Evolutionary conservation across 1,139 yeast species (phyloP).

Genomic region (Saccharomyces hybrid): DNA sequence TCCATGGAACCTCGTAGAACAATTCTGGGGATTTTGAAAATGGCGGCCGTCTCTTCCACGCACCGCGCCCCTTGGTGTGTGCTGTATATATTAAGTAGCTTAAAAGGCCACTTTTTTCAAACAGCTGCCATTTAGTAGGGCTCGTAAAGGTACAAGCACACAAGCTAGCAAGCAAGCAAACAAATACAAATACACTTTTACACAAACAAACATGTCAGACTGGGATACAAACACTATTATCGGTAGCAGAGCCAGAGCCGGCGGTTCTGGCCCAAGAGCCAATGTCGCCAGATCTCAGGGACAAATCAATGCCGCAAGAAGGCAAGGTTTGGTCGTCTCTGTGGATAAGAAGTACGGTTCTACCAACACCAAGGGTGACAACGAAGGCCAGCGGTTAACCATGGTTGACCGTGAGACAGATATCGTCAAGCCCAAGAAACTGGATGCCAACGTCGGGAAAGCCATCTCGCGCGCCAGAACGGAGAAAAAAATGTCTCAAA

Average conservation of each 20-base stretch:
- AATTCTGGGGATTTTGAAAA: neutral
- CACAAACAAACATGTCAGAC: conserved; percentile 41
- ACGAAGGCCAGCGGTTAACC: conserved; percentile 92
- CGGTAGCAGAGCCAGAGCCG: conserved; percentile 82
- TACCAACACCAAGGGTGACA: conserved; percentile 56
- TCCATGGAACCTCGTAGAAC: neutral
- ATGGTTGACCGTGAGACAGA: conserved; percentile 91
- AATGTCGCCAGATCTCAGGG: conserved; percentile 71
- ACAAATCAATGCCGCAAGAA: conserved; percentile 86
- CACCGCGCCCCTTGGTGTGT: neutral
- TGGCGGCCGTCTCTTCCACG: neutral
- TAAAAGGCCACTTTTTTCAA: neutral
- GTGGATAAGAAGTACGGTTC: conserved; percentile 89
- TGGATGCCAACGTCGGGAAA: conserved; percentile 78
- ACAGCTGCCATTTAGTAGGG: too few relatives aligned
- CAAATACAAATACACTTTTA: neutral
- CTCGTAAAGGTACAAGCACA: neutral
- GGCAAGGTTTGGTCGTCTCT: conserved; percentile 80
- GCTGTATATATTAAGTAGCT: neutral
- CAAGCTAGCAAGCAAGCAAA: neutral
- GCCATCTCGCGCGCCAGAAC: conserved; percentile 81
- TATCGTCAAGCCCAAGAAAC: conserved; percentile 85
- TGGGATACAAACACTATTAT: conserved; percentile 89
- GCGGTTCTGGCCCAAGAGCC: conserved; percentile 84
- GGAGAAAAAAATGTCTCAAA: conserved; percentile 85